Percentiles rank a stretch among this genome's conserved stretches.
Conservation (phyloP, 768 basidiomycete species). For the Pleurotus djamor region DNA sequence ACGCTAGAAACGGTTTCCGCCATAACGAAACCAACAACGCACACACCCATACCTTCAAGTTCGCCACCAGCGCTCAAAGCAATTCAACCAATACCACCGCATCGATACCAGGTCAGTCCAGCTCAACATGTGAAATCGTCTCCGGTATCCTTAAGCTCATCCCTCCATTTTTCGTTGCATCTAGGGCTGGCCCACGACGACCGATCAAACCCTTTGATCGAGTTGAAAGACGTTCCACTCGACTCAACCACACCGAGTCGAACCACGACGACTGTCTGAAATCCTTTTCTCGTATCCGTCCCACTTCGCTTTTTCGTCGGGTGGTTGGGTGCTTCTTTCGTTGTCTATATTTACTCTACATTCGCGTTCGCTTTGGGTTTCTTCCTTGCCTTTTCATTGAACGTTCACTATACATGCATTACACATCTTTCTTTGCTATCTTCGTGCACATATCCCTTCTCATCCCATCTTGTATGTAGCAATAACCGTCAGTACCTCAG, state of each 20-base stretch:
- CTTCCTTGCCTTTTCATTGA: too few relatives aligned
- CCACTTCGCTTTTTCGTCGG: neutral
- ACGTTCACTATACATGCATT: too few relatives aligned
- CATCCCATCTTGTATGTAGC: too few relatives aligned
- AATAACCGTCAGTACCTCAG: too few relatives aligned
- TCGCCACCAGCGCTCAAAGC: neutral
- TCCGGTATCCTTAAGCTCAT: neutral
- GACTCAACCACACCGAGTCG: neutral
- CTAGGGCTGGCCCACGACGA: conserved; percentile 6
- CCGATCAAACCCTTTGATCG: neutral
- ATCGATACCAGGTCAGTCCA: conserved; percentile 1
- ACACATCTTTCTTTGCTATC: too few relatives aligned
- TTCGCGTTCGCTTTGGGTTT: too few relatives aligned
- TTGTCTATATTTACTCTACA: too few relatives aligned
- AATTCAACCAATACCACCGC: neutral
- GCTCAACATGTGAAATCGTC: neutral
- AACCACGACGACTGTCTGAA: conserved; percentile 1
- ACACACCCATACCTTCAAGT: conserved; percentile 5
- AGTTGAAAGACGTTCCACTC: neutral
- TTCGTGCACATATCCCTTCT: too few relatives aligned
- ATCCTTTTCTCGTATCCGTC: neutral
- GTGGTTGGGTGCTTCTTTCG: too few relatives aligned
- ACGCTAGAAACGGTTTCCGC: conserved; percentile 3
- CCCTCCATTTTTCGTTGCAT: neutral
- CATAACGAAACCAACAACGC: conserved; percentile 4